Conservation (phyloP, 345 rosid species). For the Noccaea caerulescens region DNA sequence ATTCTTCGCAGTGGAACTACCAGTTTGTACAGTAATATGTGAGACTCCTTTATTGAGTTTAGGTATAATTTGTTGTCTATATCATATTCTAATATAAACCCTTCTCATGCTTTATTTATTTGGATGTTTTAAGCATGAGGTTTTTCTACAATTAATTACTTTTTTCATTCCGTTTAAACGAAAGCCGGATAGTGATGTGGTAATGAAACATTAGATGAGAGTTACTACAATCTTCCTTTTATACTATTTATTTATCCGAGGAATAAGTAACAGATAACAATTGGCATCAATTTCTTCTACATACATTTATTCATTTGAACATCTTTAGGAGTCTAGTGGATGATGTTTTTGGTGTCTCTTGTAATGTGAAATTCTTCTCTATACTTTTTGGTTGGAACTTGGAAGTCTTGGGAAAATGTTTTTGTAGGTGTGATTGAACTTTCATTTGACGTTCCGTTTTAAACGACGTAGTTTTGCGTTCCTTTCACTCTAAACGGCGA, state of each 20-base stretch:
- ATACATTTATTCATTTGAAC: neutral
- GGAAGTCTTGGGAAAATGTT: neutral
- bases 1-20: neutral
- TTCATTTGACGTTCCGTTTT: neutral
- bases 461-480: neutral
- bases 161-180: neutral
- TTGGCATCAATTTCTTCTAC: neutral
- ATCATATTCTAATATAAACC: neutral
- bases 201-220: neutral
- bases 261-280: neutral
- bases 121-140: neutral
- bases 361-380: neutral
- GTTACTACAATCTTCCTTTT: neutral
- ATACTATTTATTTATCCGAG: no score
- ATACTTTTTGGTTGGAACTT: neutral
- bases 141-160: neutral
- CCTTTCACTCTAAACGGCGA: neutral
- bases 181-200: no score
- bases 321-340: neutral
- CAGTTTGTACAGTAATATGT: conserved; percentile 32
- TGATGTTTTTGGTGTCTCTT: neutral
- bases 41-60: conserved; percentile 7
- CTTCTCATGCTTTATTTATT: conserved; percentile 5
- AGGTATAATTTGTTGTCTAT: conserved; percentile 12
- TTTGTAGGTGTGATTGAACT: neutral